phyloP scores from a whole-genome alignment of 1,139 yeast genomes.

The Debaryomyces psychrophilus region DNA sequence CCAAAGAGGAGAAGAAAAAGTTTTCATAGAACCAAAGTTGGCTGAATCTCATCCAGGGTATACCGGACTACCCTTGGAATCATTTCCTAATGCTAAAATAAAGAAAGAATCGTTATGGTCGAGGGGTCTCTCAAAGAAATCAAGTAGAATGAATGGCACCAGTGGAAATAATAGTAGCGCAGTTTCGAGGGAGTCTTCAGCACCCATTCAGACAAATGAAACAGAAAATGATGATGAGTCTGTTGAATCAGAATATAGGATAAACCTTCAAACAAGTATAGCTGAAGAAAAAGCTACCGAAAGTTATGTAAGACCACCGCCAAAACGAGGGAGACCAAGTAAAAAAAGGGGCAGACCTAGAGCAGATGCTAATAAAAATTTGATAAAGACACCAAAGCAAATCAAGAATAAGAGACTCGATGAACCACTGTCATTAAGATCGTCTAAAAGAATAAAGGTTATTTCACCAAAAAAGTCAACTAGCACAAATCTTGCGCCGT shows the following conservation, averaged over 20 bases:
- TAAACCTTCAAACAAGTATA: slow-evolving; percentile 35
- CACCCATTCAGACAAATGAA: background rate
- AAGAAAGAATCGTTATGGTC: slow-evolving; percentile 58
- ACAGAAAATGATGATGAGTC: slow-evolving; percentile 8
- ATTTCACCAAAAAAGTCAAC: slow-evolving; percentile 45
- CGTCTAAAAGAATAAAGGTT: slow-evolving; percentile 41
- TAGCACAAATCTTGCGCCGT: slow-evolving; percentile 33
- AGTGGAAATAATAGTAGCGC: slow-evolving; percentile 7
- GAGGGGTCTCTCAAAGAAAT: slow-evolving; percentile 17
- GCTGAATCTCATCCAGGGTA: slow-evolving; percentile 55
- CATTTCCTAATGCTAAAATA: slow-evolving; percentile 58
- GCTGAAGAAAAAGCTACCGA: slow-evolving; percentile 35
- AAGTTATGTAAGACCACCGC: slow-evolving; percentile 37
- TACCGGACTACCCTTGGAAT: slow-evolving; percentile 70
- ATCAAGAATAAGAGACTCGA: slow-evolving; percentile 13
- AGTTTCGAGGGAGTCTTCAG: slow-evolving; percentile 5
- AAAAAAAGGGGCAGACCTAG: slow-evolving; percentile 12
- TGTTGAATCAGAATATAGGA: slow-evolving; percentile 24
- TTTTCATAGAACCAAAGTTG: slow-evolving; percentile 60
- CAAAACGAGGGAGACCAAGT: slow-evolving; percentile 10
- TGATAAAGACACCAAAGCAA: slow-evolving; percentile 18
- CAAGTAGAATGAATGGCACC: slow-evolving; percentile 5
- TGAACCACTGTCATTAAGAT: slow-evolving; percentile 19
- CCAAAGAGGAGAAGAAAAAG: slow-evolving; percentile 18
- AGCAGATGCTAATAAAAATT: slow-evolving; percentile 18